Evolutionary conservation across 192 early-diverging fungal genomes (phyloP), one percentile per base, ranked within the genome.

Genomic region (Dissophora globulifera): DNA sequence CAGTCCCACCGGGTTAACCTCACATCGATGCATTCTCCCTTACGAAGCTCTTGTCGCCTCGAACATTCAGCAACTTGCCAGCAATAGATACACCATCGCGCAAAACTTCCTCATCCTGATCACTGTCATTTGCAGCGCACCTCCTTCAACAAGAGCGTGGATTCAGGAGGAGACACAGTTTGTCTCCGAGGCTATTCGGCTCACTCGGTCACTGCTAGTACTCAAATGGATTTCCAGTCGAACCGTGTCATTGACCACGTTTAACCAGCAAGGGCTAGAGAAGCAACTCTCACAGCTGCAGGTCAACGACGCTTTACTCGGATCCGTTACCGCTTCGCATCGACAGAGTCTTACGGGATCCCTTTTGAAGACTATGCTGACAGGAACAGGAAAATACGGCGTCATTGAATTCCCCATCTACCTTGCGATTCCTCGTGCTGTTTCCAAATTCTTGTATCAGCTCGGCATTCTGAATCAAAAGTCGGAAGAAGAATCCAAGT

Each of bases 151-250:
- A 17, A 19, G 50, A 22, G 11, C 13, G 0, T 67, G 72, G 72
- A 48, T 61, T 19, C 63, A 61, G 46, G 72, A 76, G 1, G 72
- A 76, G 47, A 57, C 57, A 3, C 42, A 52, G 22, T 50, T 66
- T 35, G 29, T 76, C 3, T 67, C 72, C 10, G 58, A 67, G 17
- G 63, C 64, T 3, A 42, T 76, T 50, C 53, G 58, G 16, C 30
- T 57, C 1, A 54, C 63, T 0, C 72, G 67, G 38, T 66, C 64
- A 3, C 32, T 76, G 1, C 15, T 66, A 10, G 57, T 66, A 3
- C 52, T 76, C 12, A 76, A 67, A n/a, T 76, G 72, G 72, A 35
- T 76, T 17, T 66, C 72, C 4, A 67, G 50, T 29, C 72, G 58
- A 23, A 27, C 64, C 7, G 46, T 76, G 3, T 40, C 58, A 1